Evolutionary conservation across 305 asterid genomes (phyloP), one percentile per base, ranked within the genome.

Genomic region (Galium porrigens): DNA sequence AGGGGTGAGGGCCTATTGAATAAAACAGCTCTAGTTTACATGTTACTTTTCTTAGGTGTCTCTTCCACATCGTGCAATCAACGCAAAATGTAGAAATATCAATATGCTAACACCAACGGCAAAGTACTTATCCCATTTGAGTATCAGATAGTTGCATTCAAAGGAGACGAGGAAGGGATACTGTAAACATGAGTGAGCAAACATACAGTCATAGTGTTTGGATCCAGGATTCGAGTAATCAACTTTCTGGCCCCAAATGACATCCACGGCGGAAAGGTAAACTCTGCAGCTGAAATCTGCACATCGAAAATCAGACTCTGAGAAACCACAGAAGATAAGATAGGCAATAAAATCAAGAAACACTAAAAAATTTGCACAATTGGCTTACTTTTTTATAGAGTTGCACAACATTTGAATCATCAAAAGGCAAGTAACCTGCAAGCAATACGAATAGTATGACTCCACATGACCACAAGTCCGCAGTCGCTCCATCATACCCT

Each of bases 361-460:
- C 55, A 37, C 27, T 12, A 12, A 36, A 20, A 67, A 51, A 27
- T 1, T 27, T 67, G 6, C 63, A 29, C 33, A 75, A 75, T 41
- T 68, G 54, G 76, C 87, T 88, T 81, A 90, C 97, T 61, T 88
- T 90, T 70, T 80, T 88, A 74, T 86, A 90, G 30, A 90, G 83
- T 78, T 84, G 84, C 72, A 88, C 83, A 71, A 90, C 86, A 72
- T 90, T 88, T 60, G 91, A 66, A 76, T 90, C 97, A 68, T 90
- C 96, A 46, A 90, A 90, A 80, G 97, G 97, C 86, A 90, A 84
- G 87, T 88, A 90, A 57, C 97, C 97, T 36, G 97, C 96, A 70
- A 90, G 95, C 83, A 90, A 80, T 67, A 90, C 97, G 77, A 90
- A 90, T 70, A 90, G 86, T 81, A 90, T 81, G 75, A 90, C 97